Evolutionary conservation across 257 asterid species (phyloP).

Genomic region (Solanum lycopersicoides): DNA sequence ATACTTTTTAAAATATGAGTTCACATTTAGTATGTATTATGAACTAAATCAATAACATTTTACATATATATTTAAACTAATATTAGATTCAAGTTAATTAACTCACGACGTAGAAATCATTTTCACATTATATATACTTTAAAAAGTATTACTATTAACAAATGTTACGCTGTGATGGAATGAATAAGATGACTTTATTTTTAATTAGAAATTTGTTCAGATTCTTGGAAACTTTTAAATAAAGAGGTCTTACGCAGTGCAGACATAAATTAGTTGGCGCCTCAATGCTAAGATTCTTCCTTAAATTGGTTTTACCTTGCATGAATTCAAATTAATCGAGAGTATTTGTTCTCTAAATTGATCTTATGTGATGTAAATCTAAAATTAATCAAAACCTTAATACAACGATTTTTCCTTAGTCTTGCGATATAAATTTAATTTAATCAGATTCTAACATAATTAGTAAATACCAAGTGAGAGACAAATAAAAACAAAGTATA

Average conservation of each 20-base stretch:
- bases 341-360: fast-evolving
- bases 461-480: too few relatives aligned
- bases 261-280: too few relatives aligned
- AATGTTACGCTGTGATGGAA: fast-evolving
- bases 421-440: fast-evolving
- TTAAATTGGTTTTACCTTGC: fast-evolving
- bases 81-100: too few relatives aligned
- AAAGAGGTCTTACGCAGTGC: fast-evolving
- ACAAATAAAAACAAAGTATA: too few relatives aligned
- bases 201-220: too few relatives aligned
- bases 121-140: background rate
- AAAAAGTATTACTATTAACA: background rate
- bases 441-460: too few relatives aligned
- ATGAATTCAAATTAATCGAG: fast-evolving
- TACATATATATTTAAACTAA: too few relatives aligned
- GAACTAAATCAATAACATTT: too few relatives aligned
- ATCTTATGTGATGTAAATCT: fast-evolving
- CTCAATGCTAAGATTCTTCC: fast-evolving
- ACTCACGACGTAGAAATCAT: fast-evolving
- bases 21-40: background rate
- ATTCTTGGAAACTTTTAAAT: too few relatives aligned
- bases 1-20: background rate
- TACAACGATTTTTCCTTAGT: fast-evolving
- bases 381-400: fast-evolving
- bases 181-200: background rate